A percentile compares a stretch with the other conserved stretches of the same genome.
These are phyloP conservation scores for Ophiosphaerella narmari DNA, from an alignment of 2,329 filamentous ascomycete genomes.

Conservation along the genomic window DNA sequence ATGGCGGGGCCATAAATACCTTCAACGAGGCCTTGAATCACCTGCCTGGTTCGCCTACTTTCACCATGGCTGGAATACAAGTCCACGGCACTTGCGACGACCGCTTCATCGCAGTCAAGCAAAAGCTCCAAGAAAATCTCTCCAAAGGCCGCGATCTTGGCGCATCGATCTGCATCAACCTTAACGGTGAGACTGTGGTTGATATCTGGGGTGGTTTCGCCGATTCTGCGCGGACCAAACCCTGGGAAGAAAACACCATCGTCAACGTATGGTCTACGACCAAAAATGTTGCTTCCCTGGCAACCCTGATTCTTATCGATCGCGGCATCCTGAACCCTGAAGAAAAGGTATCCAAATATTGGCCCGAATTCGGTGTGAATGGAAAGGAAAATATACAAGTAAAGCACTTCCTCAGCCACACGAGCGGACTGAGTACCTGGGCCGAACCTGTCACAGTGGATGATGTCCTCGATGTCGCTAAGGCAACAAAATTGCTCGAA, in stretches of 20 bases:
- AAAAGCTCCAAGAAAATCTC: conserved; percentile 15
- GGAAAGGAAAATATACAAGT: conserved; percentile 19
- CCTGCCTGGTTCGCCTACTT: no score
- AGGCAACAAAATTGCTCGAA: conserved; percentile 12
- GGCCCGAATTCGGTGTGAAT: conserved; percentile 24
- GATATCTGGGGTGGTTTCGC: conserved; percentile 26
- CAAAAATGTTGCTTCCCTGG: conserved; percentile 19
- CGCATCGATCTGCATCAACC: conserved; percentile 20
- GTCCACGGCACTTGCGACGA: conserved; percentile 18
- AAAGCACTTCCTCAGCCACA: conserved; percentile 19
- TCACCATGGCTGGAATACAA: background rate
- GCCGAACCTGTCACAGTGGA: conserved; percentile 3
- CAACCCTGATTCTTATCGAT: conserved; percentile 16
- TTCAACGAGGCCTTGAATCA: no score
- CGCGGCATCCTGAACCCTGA: conserved; percentile 16
- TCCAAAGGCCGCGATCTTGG: conserved; percentile 17
- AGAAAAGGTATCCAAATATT: conserved; percentile 24
- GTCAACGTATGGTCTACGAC: conserved; percentile 22
- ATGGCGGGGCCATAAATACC: no score
- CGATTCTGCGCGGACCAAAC: conserved; percentile 6
- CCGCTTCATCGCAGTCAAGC: conserved; percentile 14
- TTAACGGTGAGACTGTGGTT: conserved; percentile 20
- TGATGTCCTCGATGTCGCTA: conserved; percentile 10
- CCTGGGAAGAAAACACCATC: conserved; percentile 23
- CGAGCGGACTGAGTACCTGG: conserved; percentile 20